Base-by-base conservation (phyloP, 257 asterid genomes). In the Solanum bukasovii region DNA sequence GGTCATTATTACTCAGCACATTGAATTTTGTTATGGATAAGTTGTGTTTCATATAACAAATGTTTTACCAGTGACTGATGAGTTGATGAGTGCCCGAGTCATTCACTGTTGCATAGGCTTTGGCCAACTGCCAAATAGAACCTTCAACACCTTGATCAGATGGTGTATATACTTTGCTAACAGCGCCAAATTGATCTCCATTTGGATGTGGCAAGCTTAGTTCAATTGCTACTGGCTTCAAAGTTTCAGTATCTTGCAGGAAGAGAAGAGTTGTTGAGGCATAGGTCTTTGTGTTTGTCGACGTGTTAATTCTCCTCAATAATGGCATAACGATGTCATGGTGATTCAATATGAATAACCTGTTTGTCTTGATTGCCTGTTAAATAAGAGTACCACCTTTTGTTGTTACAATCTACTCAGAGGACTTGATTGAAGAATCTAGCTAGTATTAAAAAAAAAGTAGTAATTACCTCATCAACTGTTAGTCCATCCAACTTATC, bases 21-120 rank as follows among this genome's bases (percentile, higher is more conserved):
- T 34, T 73, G 46, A 34, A 34, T 73, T 16, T 34, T 25, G 44
- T 34, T 18, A 5, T 34, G 27, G 13, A 3, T 18, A 73, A 72
- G 79, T 72, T 73, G 46, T 73, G 14, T 73, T 34, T 20, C 56
- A 73, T 34, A 73, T 73, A 73, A 73, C 9, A 34, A 0, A 34
- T 25, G 81, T 87, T 84, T 89, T 94, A 95, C 98, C 98, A 94
- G 94, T 94, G 98, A 82, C 95, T 90, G 13, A 92, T 88, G 87
- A 96, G 93, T 92, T 93, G 94, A 88, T 96, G 98, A 89, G 90
- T 90, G 46, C 98, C 96, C 34, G 95, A 92, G 89, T 95, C 98
- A 73, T 93, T 93, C 31, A 95, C 92, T 12, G 93, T 92, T 42
- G 88, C 98, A 88, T 94, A 92, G 81, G 98, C 98, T 94, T 95